Conservation (phyloP, 2,329 filamentous ascomycete species). For the Alternaria infectoria region DNA sequence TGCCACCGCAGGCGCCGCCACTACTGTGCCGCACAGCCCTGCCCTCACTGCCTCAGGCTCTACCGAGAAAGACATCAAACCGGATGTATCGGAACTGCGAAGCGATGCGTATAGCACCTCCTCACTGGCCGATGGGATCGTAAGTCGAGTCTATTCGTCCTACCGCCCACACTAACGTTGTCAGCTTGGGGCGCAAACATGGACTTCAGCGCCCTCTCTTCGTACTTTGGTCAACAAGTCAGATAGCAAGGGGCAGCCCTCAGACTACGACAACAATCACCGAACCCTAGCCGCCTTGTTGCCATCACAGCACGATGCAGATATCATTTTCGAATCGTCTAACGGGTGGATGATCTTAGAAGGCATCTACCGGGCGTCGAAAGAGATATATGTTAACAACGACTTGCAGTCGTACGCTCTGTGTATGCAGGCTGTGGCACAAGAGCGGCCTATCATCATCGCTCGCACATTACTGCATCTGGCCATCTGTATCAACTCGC, state of each 20-base stretch:
- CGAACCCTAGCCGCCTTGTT: constrained; percentile 34
- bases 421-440: constrained; percentile 37
- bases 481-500: constrained; percentile 41
- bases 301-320: constrained; percentile 45
- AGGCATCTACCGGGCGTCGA: constrained; percentile 36
- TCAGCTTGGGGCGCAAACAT: constrained; percentile 39
- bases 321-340: constrained; percentile 45
- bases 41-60: constrained; percentile 22
- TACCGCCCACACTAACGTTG: constrained; percentile 14
- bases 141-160: constrained; percentile 19
- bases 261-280: constrained; percentile 26
- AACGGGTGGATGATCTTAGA: constrained; percentile 46
- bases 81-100: constrained; percentile 24
- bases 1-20: constrained; percentile 11
- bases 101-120: constrained; percentile 35
- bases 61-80: constrained; percentile 29
- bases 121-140: constrained; percentile 39
- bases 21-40: constrained; percentile 24
- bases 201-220: constrained; percentile 40
- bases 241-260: constrained; percentile 8
- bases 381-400: constrained; percentile 38
- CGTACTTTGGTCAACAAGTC: constrained; percentile 28
- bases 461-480: constrained; percentile 45
- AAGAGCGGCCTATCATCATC: constrained; percentile 38
- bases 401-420: constrained; percentile 43